These are phyloP conservation scores for Leishmania braziliensis DNA, from an alignment of 208 protist species.

Conservation along the genomic window DNA sequence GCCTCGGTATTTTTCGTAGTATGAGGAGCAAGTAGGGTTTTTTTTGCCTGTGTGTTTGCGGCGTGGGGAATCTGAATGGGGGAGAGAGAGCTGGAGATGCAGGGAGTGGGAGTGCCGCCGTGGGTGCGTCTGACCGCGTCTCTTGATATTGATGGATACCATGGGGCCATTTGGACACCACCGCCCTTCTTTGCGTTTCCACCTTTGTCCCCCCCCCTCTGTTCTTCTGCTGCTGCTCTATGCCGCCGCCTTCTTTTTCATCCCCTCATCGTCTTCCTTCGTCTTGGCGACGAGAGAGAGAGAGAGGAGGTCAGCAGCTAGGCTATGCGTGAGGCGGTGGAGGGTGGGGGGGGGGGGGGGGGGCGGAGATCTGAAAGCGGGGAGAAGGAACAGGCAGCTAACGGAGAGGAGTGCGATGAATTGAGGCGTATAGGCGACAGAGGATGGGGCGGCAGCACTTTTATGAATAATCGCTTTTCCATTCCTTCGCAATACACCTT, in stretches of 20 bases:
- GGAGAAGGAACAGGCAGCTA: neutral
- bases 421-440: neutral
- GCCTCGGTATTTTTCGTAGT: slow-evolving; percentile 26
- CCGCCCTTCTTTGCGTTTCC: neutral
- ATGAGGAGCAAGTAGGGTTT: slow-evolving; percentile 24
- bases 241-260: neutral
- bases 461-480: neutral
- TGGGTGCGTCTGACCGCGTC: neutral
- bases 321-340: neutral
- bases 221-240: neutral
- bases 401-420: neutral
- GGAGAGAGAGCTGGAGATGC: neutral
- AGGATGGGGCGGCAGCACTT: neutral
- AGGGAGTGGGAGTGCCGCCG: neutral
- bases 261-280: neutral
- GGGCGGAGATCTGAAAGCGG: neutral
- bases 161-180: neutral
- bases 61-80: neutral
- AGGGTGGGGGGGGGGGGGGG: neutral
- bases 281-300: neutral
- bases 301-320: neutral
- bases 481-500: neutral
- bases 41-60: neutral
- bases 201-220: neutral
- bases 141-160: neutral